Evolutionary conservation across 352 stramenopile species (phyloP).

Genomic region (Phytophthora vignae): DNA sequence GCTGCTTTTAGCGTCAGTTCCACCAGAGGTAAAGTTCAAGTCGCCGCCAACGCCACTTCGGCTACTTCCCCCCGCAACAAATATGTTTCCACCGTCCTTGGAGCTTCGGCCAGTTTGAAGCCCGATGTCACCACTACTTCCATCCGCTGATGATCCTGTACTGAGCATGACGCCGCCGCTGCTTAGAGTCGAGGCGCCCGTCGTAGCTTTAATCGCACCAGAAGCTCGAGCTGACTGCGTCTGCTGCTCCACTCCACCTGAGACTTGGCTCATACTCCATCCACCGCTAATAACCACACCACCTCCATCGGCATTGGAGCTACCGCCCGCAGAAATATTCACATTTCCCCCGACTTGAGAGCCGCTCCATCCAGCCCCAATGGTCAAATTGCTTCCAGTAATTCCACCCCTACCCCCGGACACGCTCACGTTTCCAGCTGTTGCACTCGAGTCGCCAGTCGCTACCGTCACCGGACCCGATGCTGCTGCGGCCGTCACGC

Average conservation of each 20-base stretch:
- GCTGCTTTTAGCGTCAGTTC: constrained; percentile 18
- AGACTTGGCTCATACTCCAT: constrained; percentile 25
- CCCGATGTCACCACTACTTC: constrained; percentile 30
- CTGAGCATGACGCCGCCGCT: constrained; percentile 18
- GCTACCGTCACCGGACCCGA: constrained; percentile 22
- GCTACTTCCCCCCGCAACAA: constrained; percentile 26
- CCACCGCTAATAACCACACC: constrained; percentile 21
- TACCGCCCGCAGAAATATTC: constrained; percentile 34
- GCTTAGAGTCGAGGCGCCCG: constrained; percentile 24
- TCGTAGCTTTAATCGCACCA: constrained; percentile 19
- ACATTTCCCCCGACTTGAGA: constrained; percentile 23
- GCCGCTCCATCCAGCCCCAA: constrained; percentile 22
- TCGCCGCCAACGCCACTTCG: constrained; percentile 15
- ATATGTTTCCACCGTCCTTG: constrained; percentile 28
- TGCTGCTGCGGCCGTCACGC: constrained; percentile 5
- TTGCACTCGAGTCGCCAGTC: constrained; percentile 26
- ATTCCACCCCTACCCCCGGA: constrained; percentile 20
- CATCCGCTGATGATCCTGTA: constrained; percentile 25
- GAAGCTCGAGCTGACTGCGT: constrained; percentile 21
- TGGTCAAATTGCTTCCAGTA: constrained; percentile 26
- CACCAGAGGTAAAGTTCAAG: constrained; percentile 27
- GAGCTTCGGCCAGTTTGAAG: constrained; percentile 19
- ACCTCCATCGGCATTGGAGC: constrained; percentile 20
- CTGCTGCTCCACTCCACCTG: constrained; percentile 17
- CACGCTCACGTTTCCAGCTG: constrained; percentile 24